A percentile compares a stretch with the other conserved stretches of the same genome.
Evolutionary conservation across 148 eudicot species (phyloP).

Genomic region (Rhododendron molle): DNA sequence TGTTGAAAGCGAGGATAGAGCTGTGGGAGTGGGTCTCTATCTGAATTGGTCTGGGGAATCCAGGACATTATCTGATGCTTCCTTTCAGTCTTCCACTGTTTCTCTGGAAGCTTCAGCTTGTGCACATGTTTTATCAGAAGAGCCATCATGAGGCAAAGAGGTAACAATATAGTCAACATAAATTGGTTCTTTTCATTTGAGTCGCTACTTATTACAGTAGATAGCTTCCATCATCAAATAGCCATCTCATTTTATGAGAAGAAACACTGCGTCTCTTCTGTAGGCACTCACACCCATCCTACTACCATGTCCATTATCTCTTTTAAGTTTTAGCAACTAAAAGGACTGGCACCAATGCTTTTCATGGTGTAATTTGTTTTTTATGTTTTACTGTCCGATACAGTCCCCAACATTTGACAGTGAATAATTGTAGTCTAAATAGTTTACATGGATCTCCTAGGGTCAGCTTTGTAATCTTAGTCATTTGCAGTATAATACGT

Average conservation of each 20-base stretch:
- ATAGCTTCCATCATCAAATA: not conserved
- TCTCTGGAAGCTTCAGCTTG: slow-evolving; percentile 10
- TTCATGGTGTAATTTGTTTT: not conserved
- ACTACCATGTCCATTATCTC: not conserved
- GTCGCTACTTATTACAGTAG: not conserved
- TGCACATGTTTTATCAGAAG: slow-evolving; percentile 4
- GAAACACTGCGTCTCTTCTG: not conserved
- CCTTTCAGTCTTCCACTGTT: slow-evolving; percentile 12
- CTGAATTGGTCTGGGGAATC: slow-evolving; percentile 17
- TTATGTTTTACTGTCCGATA: not conserved
- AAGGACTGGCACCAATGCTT: not conserved
- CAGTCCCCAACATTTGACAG: not conserved
- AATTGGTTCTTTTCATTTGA: not conserved
- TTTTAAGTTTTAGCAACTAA: not conserved
- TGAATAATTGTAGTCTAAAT: not conserved
- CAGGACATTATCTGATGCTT: slow-evolving; percentile 24
- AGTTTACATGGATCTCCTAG: not conserved
- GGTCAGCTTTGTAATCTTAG: not conserved
- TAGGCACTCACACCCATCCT: not conserved
- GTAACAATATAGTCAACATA: not conserved
- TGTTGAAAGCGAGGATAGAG: slow-evolving; percentile 16
- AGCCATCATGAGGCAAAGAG: not conserved
- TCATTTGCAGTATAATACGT: not conserved
- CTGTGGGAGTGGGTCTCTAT: slow-evolving; percentile 12
- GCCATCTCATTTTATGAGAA: not conserved